Evolutionary conservation across 1,284 basidiomycete species (phyloP), one percentile per base, ranked within the genome.

Genomic region (Puccinia novopanici): DNA sequence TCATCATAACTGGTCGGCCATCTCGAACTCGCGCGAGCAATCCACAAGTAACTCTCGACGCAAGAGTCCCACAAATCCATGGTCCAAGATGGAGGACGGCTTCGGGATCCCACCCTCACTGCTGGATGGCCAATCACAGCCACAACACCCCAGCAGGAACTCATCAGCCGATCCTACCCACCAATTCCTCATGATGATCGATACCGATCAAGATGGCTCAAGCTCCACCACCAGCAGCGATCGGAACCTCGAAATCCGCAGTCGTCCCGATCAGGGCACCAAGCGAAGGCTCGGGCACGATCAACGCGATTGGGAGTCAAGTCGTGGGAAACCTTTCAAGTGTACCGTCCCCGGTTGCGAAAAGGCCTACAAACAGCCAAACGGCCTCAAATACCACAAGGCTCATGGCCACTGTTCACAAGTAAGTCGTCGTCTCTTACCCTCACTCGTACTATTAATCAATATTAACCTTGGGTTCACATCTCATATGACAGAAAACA

Each of bases 361-460:
- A 88, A 99, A 99, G 89, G 91, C 91, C 65, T 99, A 99, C 89
- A 98, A 98, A 89, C 96, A 98, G 87, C 94, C 94, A 82, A 94
- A 94, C 85, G 93, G 93, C 0, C 89, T 99, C 84, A 98, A 99
- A 88, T 98, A 98, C 87, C 96, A 99, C 87, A 92, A 95, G 86
- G 92, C 93, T 24, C 93, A 94, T 85, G 93, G 96, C 3, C 92
- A 92, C 83, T 98, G 95, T 87, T 94, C 93, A 86, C 94, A 93
- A 86, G 92, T 92, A 0, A 92, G 93, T 2, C 92, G 87, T 59
- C 50, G 30, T n/a, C 34, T 13, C 52, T 17, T 34, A 13, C n/a
- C 54, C 27, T 13, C 34, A 24, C 19, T 52, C 15, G 24, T 30
- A n/a, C 24, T 30, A n/a, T 22, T 19, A 37, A 30, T 34, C 10